Evolutionary conservation across 768 basidiomycete species (phyloP).

Genomic region (Pleurotus tuoliensis): DNA sequence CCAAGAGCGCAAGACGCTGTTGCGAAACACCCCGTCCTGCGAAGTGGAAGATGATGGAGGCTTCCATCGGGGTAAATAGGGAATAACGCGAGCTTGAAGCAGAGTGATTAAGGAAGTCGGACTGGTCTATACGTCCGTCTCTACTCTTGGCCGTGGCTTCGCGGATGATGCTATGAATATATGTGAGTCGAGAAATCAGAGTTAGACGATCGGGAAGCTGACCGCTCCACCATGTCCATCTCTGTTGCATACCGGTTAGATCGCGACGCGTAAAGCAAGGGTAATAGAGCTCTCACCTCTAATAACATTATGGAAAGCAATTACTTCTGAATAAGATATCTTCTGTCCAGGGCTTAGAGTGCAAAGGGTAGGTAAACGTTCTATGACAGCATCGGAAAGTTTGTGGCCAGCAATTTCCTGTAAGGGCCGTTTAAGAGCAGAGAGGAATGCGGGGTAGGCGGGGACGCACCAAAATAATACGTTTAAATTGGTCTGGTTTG

Average conservation of each 20-base stretch:
- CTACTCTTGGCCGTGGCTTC: constrained; percentile 88
- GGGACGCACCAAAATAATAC: constrained; percentile 79
- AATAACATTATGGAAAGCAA: constrained; percentile 96
- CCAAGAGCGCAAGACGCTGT: constrained; percentile 76
- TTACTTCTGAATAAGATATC: constrained; percentile 94
- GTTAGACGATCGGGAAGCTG: constrained; percentile 14
- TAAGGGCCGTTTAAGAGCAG: not conserved
- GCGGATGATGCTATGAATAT: constrained; percentile 63
- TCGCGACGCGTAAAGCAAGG: not conserved
- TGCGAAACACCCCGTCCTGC: constrained; percentile 73
- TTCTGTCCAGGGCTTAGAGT: constrained; percentile 84
- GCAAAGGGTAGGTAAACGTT: constrained; percentile 88
- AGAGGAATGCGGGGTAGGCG: not conserved
- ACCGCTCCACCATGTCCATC: constrained; percentile 97
- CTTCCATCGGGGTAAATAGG: constrained; percentile 97
- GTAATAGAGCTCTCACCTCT: constrained; percentile 50
- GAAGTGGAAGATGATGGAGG: constrained; percentile 97
- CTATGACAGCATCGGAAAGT: constrained; percentile 89
- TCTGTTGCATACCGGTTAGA: constrained; percentile 37
- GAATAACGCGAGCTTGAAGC: constrained; percentile 87
- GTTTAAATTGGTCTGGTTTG: constrained; percentile 88
- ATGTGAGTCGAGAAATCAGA: constrained; percentile 5
- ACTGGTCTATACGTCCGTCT: constrained; percentile 93
- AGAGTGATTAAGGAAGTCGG: constrained; percentile 92
- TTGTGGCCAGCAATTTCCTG: constrained; percentile 98